Evolutionary conservation across 768 basidiomycete species (phyloP).

Genomic region (Leccinum barrowsii): DNA sequence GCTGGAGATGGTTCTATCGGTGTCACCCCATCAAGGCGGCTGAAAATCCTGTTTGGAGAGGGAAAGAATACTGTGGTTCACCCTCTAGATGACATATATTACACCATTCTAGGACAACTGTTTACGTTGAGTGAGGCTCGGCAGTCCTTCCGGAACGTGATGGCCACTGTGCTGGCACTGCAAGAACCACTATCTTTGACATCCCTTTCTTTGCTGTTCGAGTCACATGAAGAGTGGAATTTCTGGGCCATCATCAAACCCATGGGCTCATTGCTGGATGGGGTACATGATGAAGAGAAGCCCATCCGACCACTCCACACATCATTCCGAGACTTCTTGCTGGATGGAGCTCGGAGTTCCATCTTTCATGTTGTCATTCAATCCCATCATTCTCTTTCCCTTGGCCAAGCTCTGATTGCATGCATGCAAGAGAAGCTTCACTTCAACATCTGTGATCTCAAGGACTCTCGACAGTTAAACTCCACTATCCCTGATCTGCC

Average conservation of each 20-base stretch:
- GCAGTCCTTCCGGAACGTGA: background rate
- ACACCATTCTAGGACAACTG: background rate
- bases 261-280: background rate
- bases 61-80: background rate
- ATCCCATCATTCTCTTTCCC: background rate
- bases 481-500: background rate
- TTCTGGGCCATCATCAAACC: background rate
- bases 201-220: background rate
- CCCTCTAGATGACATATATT: background rate
- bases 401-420: background rate
- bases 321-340: background rate
- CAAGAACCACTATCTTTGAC: background rate
- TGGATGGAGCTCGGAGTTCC: background rate
- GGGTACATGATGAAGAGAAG: background rate
- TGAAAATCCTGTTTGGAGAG: background rate
- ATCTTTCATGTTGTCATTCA: background rate
- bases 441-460: background rate
- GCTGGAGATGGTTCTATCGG: accelerated
- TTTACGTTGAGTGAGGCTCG: background rate
- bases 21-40: accelerated
- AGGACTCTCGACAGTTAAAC: background rate
- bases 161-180: background rate
- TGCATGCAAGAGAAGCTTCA: background rate
- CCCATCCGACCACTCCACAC: background rate
- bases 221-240: background rate